Evolutionary conservation across 257 asterid genomes (phyloP).

Genomic region (Solanum sitiens): DNA sequence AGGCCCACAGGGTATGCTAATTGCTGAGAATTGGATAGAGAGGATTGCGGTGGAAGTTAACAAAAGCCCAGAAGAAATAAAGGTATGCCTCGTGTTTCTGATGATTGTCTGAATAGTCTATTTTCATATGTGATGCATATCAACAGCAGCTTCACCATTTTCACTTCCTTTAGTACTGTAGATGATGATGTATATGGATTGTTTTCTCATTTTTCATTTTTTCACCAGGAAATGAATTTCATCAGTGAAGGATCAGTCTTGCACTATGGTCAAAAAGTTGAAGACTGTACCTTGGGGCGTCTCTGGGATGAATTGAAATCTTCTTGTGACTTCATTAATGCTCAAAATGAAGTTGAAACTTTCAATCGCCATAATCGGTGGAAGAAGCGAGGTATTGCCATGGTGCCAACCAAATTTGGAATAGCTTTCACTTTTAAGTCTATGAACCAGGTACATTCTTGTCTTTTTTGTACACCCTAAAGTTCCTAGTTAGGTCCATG

Average conservation of each 20-base stretch:
- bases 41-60: constrained; percentile 77
- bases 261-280: constrained; percentile 75
- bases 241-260: constrained; percentile 72
- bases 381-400: constrained; percentile 85
- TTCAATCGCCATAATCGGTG: constrained; percentile 71
- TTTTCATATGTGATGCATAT: background rate
- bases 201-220: background rate
- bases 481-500: background rate
- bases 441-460: constrained; percentile 75
- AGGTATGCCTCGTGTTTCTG: constrained; percentile 32
- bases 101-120: background rate
- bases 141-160: background rate
- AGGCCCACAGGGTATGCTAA: constrained; percentile 96
- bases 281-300: constrained; percentile 57
- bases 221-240: constrained; percentile 75
- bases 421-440: constrained; percentile 81
- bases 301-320: constrained; percentile 74
- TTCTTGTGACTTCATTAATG: constrained; percentile 39
- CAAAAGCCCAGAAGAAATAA: constrained; percentile 79
- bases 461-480: background rate
- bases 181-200: background rate
- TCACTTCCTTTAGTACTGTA: background rate
- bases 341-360: constrained; percentile 50
- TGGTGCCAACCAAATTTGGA: constrained; percentile 89
- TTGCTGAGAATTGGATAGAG: constrained; percentile 95